These are phyloP conservation scores for Blepharisma japonicum DNA, from an alignment of 73 alveolate genomes.

Conservation along the genomic window DNA sequence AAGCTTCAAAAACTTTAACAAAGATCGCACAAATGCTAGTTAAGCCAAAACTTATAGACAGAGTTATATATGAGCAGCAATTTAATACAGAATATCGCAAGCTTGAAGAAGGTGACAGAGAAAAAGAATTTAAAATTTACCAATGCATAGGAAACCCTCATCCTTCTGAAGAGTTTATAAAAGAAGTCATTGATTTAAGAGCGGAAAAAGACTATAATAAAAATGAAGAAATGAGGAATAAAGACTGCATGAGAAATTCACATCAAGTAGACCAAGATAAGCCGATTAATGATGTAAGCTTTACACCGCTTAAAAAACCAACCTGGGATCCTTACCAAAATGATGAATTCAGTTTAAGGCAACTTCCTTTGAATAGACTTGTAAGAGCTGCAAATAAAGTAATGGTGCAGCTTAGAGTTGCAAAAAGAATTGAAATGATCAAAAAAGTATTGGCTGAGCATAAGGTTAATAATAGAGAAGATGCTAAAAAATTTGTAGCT, in stretches of 20 bases:
- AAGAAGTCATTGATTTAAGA: slow-evolving; percentile 46
- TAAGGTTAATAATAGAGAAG: slow-evolving; percentile 67
- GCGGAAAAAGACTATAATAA: slow-evolving; percentile 48
- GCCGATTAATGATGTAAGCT: slow-evolving; percentile 66
- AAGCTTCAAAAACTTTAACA: slow-evolving; percentile 23
- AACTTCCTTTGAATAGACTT: slow-evolving; percentile 65
- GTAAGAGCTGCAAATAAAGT: slow-evolving; percentile 71
- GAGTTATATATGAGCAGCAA: slow-evolving; percentile 72
- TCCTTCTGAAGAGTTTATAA: slow-evolving; percentile 43
- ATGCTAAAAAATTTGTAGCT: slow-evolving; percentile 69
- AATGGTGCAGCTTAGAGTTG: slow-evolving; percentile 77
- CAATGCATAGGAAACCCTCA: slow-evolving; percentile 89
- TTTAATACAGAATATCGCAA: slow-evolving; percentile 73
- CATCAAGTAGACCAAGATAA: slow-evolving; percentile 76
- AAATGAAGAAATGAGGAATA: slow-evolving; percentile 53
- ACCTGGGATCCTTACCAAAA: slow-evolving; percentile 83
- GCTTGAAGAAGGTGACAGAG: slow-evolving; percentile 81
- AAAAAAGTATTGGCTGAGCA: slow-evolving; percentile 54
- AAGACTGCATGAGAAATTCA: slow-evolving; percentile 63
- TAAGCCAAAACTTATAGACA: slow-evolving; percentile 46
- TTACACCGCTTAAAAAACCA: slow-evolving; percentile 64
- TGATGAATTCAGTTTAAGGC: slow-evolving; percentile 81
- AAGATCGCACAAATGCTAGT: slow-evolving; percentile 49
- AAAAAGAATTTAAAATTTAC: slow-evolving; percentile 87
- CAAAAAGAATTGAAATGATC: slow-evolving; percentile 61